Base-by-base conservation (phyloP, 1,139 yeast species). In the Yamadazyma diospyri region DNA sequence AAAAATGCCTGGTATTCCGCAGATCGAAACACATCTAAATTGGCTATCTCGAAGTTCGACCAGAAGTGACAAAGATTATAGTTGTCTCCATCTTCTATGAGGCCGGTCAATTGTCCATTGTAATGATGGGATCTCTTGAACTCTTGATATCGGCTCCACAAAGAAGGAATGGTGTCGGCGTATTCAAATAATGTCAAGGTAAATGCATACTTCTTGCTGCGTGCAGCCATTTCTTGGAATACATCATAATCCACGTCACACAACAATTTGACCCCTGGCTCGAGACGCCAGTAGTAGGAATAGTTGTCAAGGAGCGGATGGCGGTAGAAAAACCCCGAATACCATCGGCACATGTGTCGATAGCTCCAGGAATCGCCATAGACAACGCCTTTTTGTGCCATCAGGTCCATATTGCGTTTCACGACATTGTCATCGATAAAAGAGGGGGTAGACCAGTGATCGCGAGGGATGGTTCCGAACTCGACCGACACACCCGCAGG, bases 21-120 rank as follows among this genome's bases (percentile, higher is more conserved):
- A 25, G 46, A 42, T 23, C 46, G 39, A 36, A 53, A 63, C 2
- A 62, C 37, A 13, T 50, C 47, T 9, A 63, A 39, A 33, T 51
- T 53, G 5, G 62, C 69, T 23, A 63, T 57, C 41, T 63, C 69
- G 32, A 61, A 63, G 40, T 63, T 63, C 29, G 64, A 45, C 69
- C 69, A 63, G 38, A 63, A 61, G 39, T 63, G 69, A 42, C 69
- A 63, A 25, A 59, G 40, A 38, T 63, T 63, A 43, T 61, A 63
- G 4, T 12, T 35, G 36, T 55, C 53, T 24, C 53, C 54, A 40
- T 57, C 53, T 26, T 42, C 36, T 9, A 42, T 37, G 5, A 46
- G 13, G 9, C 29, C 29, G 5, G 33, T 30, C 4, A 40, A 29
- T 4, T 40, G 39, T 3, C 46, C 42, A 32, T 40, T 32, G 10